Base-by-base conservation (phyloP, 2,329 filamentous ascomycete genomes). In the Pyrenophora teres region DNA sequence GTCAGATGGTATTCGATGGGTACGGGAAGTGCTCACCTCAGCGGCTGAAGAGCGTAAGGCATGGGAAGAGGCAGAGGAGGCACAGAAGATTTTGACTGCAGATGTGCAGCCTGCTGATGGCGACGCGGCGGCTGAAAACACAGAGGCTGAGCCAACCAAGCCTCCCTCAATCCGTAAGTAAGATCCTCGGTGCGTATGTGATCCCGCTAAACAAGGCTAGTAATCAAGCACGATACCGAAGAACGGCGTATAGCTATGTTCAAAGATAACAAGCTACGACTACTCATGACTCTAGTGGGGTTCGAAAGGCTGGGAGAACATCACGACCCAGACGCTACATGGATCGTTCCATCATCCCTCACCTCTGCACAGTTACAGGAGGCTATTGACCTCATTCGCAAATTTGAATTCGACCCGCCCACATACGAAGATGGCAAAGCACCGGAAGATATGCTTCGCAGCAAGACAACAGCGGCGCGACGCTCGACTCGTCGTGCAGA, bases 261-360 rank as follows among this genome's bases (percentile, higher is more conserved):
- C 78, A 95, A 91, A 69, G 95, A 97, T 72, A 87, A 89, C 8
- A 87, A 93, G 65, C 81, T 97, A 2, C 88, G 92, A 30, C 84
- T 97, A 1, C 82, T 99, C 3, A 88, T 97, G 83, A 87, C 81
- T 1, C 80, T 94, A 0, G 80, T 88, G 15, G 89, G 89, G 0
- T 83, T 95, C 55, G 81, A 88, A 64, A 81, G 87, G 43, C 68
- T 84, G 6, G 84, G 83, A 27, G 72, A 77, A 32, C 87, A 91
- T 36, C 90, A 96, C 66, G 87, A 89, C 3, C 81, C 83, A 0
- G 88, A 93, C 51, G 87, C 89, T 1, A 78, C 81, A 0, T 97
- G 94, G 94, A 77, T 89, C 37, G 80, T 97, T 35, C 89, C 92
- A 0, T 80, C 84, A 1, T 75, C 79, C 0, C 64, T 93, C 10